Conservation (phyloP, 2,329 filamentous ascomycete genomes). For the Onygenales sp. region DNA sequence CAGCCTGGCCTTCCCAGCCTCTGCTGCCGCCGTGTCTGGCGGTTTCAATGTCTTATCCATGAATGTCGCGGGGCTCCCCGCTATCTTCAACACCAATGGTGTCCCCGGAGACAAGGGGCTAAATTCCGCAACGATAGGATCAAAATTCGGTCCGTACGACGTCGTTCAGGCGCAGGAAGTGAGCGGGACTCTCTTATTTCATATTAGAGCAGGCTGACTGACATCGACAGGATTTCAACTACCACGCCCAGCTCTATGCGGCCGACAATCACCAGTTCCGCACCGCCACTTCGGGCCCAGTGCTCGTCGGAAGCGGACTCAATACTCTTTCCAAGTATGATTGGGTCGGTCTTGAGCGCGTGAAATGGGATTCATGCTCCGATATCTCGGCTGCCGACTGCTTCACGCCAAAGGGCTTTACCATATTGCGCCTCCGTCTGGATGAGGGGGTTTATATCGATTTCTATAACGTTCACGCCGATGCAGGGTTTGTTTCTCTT, state of each 20-base stretch:
- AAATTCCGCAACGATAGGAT: too few relatives aligned
- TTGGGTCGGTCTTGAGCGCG: constrained; percentile 47
- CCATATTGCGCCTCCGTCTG: constrained; percentile 51
- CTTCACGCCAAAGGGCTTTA: constrained; percentile 61
- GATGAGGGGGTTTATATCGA: constrained; percentile 49
- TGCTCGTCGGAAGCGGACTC: constrained; percentile 52
- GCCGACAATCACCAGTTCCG: constrained; percentile 51
- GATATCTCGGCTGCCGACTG: constrained; percentile 50
- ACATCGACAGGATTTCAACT: constrained; percentile 50
- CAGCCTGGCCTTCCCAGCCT: too few relatives aligned
- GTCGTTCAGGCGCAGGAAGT: too few relatives aligned
- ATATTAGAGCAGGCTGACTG: too few relatives aligned
- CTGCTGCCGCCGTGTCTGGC: too few relatives aligned
- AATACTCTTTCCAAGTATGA: constrained; percentile 53
- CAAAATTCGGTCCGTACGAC: too few relatives aligned
- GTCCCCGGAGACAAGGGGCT: too few relatives aligned
- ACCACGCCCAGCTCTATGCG: constrained; percentile 53
- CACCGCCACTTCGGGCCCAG: constrained; percentile 56
- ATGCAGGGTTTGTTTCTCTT: constrained; percentile 41
- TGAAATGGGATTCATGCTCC: constrained; percentile 52
- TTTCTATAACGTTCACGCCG: constrained; percentile 57
- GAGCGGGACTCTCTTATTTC: too few relatives aligned
- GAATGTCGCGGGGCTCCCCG: too few relatives aligned
- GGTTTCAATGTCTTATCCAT: too few relatives aligned
- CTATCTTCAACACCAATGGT: too few relatives aligned